Base-by-base conservation (phyloP, 768 basidiomycete species). In the Crepidotus variabilis region DNA sequence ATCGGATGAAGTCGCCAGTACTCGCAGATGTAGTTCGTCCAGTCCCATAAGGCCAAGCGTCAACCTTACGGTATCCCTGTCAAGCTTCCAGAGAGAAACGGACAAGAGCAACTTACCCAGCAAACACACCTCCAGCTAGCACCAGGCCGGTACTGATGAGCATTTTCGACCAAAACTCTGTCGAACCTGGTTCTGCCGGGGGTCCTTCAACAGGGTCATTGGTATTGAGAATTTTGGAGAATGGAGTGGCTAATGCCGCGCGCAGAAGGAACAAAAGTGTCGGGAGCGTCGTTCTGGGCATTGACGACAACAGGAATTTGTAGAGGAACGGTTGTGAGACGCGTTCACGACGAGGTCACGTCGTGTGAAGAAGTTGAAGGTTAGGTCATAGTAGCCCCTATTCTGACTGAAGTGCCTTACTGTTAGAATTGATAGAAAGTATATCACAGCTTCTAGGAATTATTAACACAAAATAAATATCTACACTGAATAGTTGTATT, bases 31-130 rank as follows among this genome's bases (percentile, higher is more conserved):
- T 14, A 97, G 81, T 58, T 94, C 91, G 60, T 97, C 94, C 16
- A 95, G 79, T 1, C 94, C 94, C 94, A 96, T 96, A 23, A 97
- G 76, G 0, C 92, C 94, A 24, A 97, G 83, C 0, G 94, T 97
- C 52, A 97, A 73, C 2, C 93, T 94, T 21, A 56, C 34, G 43
- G 35, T 20, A 52, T 2, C 20, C 24, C 10, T 21, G 8, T 34
- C 47, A 14, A 28, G 13, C 39, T 20, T 28, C 57, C 23, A n/a
- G 13, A 34, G 14, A 9, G 47, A 34, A 9, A 45, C 20, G 13
- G 1, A 36, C 36, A 47, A 14, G 47, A 10, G 45, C 18, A 13
- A 47, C 83, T 51, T 56, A 90, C 94, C 95, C 95, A 11, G 95
- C 92, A 67, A 98, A 97, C 4, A 94, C 87, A 52, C 95, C 95